Percentiles rank a stretch among this genome's conserved stretches.
Conservation (phyloP, 345 rosid genomes). For the Eucalyptus tenuipes region DNA sequence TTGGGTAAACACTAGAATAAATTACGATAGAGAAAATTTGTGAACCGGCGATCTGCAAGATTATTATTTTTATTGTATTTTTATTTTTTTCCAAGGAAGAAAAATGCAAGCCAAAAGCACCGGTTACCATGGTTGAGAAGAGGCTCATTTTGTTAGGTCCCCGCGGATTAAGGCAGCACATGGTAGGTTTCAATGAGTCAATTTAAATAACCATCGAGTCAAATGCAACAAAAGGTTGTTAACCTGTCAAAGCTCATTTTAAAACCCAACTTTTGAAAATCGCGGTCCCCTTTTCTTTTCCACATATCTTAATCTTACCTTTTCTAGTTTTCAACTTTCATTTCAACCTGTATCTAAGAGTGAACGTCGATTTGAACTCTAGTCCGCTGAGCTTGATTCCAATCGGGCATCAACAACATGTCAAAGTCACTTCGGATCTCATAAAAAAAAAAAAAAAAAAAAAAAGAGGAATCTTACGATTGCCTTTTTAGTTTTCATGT, state of each 20-base stretch:
- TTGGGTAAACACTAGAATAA: not conserved
- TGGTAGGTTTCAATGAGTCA: not conserved
- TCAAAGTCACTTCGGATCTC: not conserved
- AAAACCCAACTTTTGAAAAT: not conserved
- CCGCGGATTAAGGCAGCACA: not conserved
- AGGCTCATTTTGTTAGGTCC: not conserved
- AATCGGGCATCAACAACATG: not conserved
- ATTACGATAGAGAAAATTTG: not conserved
- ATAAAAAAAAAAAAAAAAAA: fast-evolving
- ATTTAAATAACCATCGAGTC: not conserved
- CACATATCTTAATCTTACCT: not conserved
- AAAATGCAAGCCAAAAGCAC: not conserved
- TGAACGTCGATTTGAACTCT: not conserved
- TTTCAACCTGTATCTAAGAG: not conserved
- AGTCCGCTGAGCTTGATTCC: not conserved
- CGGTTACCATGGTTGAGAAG: not conserved
- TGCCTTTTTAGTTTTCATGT: not conserved
- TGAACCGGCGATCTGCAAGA: not conserved
- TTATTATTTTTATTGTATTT: not conserved
- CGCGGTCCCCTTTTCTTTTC: not conserved
- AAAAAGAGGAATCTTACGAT: not conserved
- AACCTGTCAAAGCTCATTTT: not conserved
- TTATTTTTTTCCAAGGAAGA: not conserved
- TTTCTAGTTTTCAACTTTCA: not conserved
- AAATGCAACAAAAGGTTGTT: not conserved